Evolutionary conservation across 2,329 filamentous ascomycete species (phyloP), one percentile per base, ranked within the genome.

Genomic region (Tolypocladium album): DNA sequence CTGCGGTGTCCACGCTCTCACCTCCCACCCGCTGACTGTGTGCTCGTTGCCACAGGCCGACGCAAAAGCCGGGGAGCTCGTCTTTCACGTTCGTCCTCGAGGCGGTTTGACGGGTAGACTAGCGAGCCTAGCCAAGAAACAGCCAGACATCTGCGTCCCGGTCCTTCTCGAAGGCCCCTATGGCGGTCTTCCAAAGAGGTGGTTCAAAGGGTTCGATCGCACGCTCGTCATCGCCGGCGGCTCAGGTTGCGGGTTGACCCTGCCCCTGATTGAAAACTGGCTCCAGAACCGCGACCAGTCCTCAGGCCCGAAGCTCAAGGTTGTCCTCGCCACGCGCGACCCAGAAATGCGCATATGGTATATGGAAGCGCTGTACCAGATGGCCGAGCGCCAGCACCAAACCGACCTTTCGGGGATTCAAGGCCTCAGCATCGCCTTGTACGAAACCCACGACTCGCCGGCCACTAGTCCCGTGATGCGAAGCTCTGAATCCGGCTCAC

Each of bases 81-180:
- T 79, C 3, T 84, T 86, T 65, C 83, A 82, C 63, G 74, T 85
- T 34, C 75, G 78, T 8, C 76, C 76, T 0, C 75, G 76, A 17
- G 67, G 73, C 0, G 82, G 83, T 0, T 63, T 85, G 11, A 86
- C 83, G 0, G 72, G 69, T 0, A 72, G 76, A 0, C 69, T 85
- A 2, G 74, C 75, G 4, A 71, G 67, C 0, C 59, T 75, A 7
- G 78, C 78, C 0, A 56, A 62, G 6, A 68, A 73, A 38, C 66
- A 69, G 13, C 74, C 82, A 0, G 72, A 69, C 0, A 59, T 64
- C 0, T 63, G 68, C 0, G 69, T 81, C 1, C 72, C 73, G 0
- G 79, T 86, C 0, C 67, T 83, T 1, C 62, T 86, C 0, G 83
- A 86, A 47, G 83, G 84, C 0, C 83, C 83, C 0, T 86, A 86